Base-by-base conservation (phyloP, 2,329 filamentous ascomycete genomes). In the Emmonsiellopsis sp. region DNA sequence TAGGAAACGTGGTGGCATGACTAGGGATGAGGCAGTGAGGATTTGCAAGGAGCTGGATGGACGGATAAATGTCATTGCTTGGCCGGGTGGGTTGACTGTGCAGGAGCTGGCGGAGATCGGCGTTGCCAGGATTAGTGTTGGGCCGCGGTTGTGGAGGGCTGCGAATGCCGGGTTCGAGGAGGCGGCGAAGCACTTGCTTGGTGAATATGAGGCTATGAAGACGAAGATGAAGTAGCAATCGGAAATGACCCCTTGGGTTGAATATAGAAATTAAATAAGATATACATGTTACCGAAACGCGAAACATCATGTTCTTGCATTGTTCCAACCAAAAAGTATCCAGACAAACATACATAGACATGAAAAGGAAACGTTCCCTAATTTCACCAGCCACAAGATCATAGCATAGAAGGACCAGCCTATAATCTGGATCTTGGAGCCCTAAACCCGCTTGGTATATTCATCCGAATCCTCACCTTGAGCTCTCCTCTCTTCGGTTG, bases 61-160 rank as follows among this genome's bases (percentile, higher is more conserved):
- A 0, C 69, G 65, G 48, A 61, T 83, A 11, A 76, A 77, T 51
- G 77, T 81, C 9, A 74, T 74, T 54, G 60, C 75, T 56, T 67
- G 68, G 33, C 61, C 59, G 9, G 71, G 67, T 11, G 70, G 68
- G 0, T 60, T 81, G 56, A 73, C 71, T 3, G 70, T 74, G 1
- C 60, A 62, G 37, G 71, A 78, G 55, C 58, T 81, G 58, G 70
- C 65, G 3, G 60, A 71, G 42, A 65, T 81, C 49, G 79, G 79
- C 0, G 77, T 82, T 39, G 76, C 77, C 6, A 74, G 79, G 57
- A 73, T 82, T 56, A 81, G 78, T 62, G 65, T 82, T 55, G 80
- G 79, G 0, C 77, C 78, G 0, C 69, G 68, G 27, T 54, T 80
- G 54, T 77, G 70, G 59, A 56, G 63, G 1, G 61, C 68, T 43